Evolutionary conservation across 2,329 filamentous ascomycete species (phyloP).

Genomic region (Aspergillus chevalieri): DNA sequence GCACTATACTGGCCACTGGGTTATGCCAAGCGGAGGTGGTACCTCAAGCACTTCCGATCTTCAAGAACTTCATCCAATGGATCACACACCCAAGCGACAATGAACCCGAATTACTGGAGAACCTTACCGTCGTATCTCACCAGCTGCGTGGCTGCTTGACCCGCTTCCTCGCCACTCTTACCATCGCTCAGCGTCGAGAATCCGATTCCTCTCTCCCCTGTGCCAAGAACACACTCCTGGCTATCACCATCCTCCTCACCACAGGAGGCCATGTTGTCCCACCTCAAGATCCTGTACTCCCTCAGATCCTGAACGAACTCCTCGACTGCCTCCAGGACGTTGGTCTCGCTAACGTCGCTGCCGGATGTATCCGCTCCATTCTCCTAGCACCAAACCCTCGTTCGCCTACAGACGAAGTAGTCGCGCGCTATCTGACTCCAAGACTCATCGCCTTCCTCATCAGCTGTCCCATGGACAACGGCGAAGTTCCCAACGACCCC

Average conservation of each 20-base stretch:
- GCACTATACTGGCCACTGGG: conserved; percentile 81
- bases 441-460: conserved; percentile 70
- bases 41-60: conserved; percentile 80
- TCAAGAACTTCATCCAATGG: conserved; percentile 81
- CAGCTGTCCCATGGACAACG: conserved; percentile 44
- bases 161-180: conserved; percentile 69
- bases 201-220: conserved; percentile 71
- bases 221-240: conserved; percentile 87
- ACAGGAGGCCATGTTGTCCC: conserved; percentile 68
- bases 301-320: conserved; percentile 70
- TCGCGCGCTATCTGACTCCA: conserved; percentile 69
- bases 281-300: conserved; percentile 67
- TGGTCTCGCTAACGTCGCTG: conserved; percentile 69
- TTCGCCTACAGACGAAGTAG: conserved; percentile 62
- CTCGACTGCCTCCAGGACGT: conserved; percentile 68
- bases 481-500: conserved; percentile 60
- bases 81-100: conserved; percentile 47
- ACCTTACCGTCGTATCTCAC: conserved; percentile 49
- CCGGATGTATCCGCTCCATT: conserved; percentile 81
- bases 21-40: conserved; percentile 83
- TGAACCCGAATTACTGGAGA: conserved; percentile 20
- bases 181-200: conserved; percentile 45
- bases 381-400: conserved; percentile 59
- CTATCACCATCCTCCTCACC: conserved; percentile 82
- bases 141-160: conserved; percentile 78